Evolutionary conservation across 140 eudicot genomes (phyloP), one percentile per base, ranked within the genome.

Genomic region (Bidens hawaiensis): DNA sequence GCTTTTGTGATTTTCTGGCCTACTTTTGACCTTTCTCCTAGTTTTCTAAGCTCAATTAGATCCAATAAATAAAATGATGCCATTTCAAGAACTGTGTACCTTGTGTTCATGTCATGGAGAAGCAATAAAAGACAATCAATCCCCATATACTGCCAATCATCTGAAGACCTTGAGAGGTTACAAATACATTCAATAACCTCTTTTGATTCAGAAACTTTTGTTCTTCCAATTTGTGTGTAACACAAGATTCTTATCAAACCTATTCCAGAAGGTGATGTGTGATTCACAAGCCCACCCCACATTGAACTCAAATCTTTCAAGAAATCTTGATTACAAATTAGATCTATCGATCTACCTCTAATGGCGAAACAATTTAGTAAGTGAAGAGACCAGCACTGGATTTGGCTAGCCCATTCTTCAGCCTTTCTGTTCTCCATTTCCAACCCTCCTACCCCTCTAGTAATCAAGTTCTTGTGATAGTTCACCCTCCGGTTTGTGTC

Each of bases 61-160:
- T 90, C 97, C 19, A 67, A 30, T 19, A 90, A 81, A 67, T 30
- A 70, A 34, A 65, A 54, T 0, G 74, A 56, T 56, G 64, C 85
- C 18, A 65, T 33, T 64, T 86, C 82, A 49, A 86, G 75, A 18
- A 86, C 83, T 68, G 76, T 81, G 82, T 76, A 77, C 87, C 97
- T 90, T 50, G 95, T 81, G 46, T 52, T 60, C 41, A 59, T 31
- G 60, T 90, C 97, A 34, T 67, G 76, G 7, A 90, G 97, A 72
- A 90, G 93, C 54, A 87, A 67, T 4, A 86, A 66, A 49, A 90
- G 87, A 68, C 94, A 86, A 67, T 90, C 97, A 21, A 90, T 84
- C 22, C 82, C 97, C 85, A 90, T 83, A 56, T 90, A 90, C 49
- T 86, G 97, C 97, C 97, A 90, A 77, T 86, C 95, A 77, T 90